phyloP scores from a whole-genome alignment of 2,329 filamentous ascomycete species.

The Thelonectria blattea region DNA sequence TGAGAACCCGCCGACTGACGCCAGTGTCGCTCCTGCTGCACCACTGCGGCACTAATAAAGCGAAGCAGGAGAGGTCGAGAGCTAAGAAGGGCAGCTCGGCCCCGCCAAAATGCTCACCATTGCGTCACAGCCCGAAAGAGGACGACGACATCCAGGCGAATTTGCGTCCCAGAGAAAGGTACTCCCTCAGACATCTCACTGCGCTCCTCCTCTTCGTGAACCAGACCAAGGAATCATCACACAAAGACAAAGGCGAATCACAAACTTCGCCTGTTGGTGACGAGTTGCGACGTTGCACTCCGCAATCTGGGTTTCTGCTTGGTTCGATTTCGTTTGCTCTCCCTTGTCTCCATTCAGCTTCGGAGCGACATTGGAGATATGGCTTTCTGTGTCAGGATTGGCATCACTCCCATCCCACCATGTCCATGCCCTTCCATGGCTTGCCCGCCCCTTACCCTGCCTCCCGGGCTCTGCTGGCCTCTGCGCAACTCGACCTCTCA shows the following conservation, averaged over 20 bases:
- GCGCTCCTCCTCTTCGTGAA: too few relatives aligned
- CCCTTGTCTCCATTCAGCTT: not conserved
- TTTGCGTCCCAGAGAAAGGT: too few relatives aligned
- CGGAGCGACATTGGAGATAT: not conserved
- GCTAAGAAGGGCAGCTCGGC: slow-evolving; percentile 1
- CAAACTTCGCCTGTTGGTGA: too few relatives aligned
- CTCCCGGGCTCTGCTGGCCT: not conserved
- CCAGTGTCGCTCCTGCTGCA: too few relatives aligned
- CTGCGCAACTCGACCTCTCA: not conserved
- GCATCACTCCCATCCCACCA: not conserved
- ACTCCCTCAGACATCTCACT: too few relatives aligned
- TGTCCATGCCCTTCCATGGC: not conserved
- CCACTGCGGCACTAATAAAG: slow-evolving; percentile 1
- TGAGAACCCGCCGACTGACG: not conserved
- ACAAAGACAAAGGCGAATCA: not conserved
- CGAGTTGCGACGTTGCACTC: not conserved
- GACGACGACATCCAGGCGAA: too few relatives aligned
- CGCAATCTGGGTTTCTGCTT: not conserved
- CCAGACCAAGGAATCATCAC: not conserved
- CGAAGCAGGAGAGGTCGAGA: slow-evolving; percentile 7
- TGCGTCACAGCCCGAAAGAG: slow-evolving; percentile 10
- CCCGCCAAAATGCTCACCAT: slow-evolving; percentile 12
- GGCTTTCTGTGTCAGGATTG: not conserved
- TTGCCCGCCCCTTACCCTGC: not conserved
- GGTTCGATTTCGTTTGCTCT: not conserved